phyloP scores from a whole-genome alignment of 768 basidiomycete species.

The Leccinellum albellum region DNA sequence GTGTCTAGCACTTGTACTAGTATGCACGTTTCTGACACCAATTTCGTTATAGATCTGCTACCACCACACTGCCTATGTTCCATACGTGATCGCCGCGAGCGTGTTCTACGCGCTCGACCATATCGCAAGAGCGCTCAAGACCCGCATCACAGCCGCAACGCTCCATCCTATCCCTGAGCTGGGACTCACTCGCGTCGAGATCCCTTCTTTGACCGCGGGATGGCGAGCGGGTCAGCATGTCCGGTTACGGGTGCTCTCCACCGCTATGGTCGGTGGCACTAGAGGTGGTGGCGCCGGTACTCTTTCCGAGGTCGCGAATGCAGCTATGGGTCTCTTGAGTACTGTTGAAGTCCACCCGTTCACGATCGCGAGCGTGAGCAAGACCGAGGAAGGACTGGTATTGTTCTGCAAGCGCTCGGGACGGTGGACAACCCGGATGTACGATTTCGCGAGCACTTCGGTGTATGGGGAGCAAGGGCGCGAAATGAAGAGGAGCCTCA shows the following conservation, averaged over 20 bases:
- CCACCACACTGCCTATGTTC: slow-evolving; percentile 50
- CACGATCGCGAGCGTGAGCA: slow-evolving; percentile 68
- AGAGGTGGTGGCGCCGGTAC: neutral
- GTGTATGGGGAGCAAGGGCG: slow-evolving; percentile 29
- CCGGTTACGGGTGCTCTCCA: slow-evolving; percentile 60
- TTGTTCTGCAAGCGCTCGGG: slow-evolving; percentile 67
- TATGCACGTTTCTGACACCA: neutral
- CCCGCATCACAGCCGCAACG: slow-evolving; percentile 56
- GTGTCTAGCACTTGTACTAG: too few species aligned
- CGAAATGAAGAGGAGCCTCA: slow-evolving; percentile 28
- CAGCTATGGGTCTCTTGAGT: slow-evolving; percentile 46
- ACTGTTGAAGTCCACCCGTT: slow-evolving; percentile 74
- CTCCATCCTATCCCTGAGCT: slow-evolving; percentile 62
- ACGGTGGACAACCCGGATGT: slow-evolving; percentile 59
- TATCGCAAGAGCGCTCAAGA: slow-evolving; percentile 59
- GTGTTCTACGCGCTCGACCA: slow-evolving; percentile 58
- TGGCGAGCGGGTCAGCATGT: slow-evolving; percentile 88
- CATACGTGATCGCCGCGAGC: slow-evolving; percentile 50
- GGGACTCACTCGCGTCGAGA: slow-evolving; percentile 59
- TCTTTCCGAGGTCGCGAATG: neutral
- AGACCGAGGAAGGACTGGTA: slow-evolving; percentile 56
- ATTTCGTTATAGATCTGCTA: slow-evolving; percentile 35
- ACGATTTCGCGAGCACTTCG: slow-evolving; percentile 42
- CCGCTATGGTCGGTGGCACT: slow-evolving; percentile 16
- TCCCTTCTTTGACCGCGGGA: slow-evolving; percentile 60